Evolutionary conservation across 495 filamentous ascomycete species (phyloP), one percentile per base, ranked within the genome.

Genomic region (Aspergillus egyptiacus): DNA sequence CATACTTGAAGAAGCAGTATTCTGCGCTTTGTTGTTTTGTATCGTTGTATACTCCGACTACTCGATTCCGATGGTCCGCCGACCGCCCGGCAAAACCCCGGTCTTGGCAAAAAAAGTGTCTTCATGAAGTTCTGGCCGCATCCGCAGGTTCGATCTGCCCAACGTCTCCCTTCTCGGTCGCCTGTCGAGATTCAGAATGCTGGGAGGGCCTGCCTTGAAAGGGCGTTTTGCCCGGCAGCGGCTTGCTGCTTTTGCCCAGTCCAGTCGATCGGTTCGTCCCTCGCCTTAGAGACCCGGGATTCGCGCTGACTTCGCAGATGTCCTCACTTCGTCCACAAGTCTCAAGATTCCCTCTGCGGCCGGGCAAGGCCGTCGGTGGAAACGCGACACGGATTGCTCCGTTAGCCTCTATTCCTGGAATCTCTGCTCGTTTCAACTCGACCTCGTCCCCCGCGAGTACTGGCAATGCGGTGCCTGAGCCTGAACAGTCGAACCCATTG

Each of bases 371-470:
- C 17, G 50, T 68, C 15, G 47, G 60, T 19, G 60, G 52, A 2
- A 64, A 46, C 36, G 40, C 46, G 6, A 48, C 59, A 30, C 64
- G 65, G 62, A 60, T 59, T 18, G 23, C 57, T 20, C 46, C 59
- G 10, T 44, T 64, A 5, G 38, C 61, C 4, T 44, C 28, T 1
- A 36, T 58, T 30, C 50, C 51, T 31, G 54, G 55, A 15, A 51
- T 58, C n/a, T 55, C 61, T 27, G 57, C 61, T 24, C 68, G 71
- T 27, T 74, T 74, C 61, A 74, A 74, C 39, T 74, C 71, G 7
- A 68, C 71, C 7, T 48, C 55, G 7, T 27, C 52, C 22, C 28
- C 9, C 28, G n/a, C 28, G 18, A 36, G 53, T 28, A 39, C 54
- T 4, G 32, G 44, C n/a, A 11, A 33, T 13, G 39, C 42, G 27